Percentiles rank a stretch among this genome's conserved stretches.
These are phyloP conservation scores for Medicago truncatula DNA, from an alignment of 306 rosid genomes.

Conservation along the genomic window MtrunA17r5.0-ANR NC_053042.1:34798501-34799000, in stretches of 20 bases:
- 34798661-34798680: neutral
- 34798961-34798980: constrained; percentile 50
- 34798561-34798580: neutral
- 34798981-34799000: constrained; percentile 62
- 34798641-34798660: neutral
- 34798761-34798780: constrained; percentile 15
- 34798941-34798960: constrained; percentile 51
- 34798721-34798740: neutral
- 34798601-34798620: neutral
- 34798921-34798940: constrained; percentile 49
- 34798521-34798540: neutral
- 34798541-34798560: neutral
- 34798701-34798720: constrained; percentile 2
- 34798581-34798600: neutral
- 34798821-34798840: constrained; percentile 33
- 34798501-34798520: neutral
- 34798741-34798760: constrained; percentile 18
- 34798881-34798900: neutral
- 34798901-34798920: constrained; percentile 52
- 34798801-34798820: constrained; percentile 16
- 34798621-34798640: neutral
- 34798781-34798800: constrained; percentile 20
- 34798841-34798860: constrained; percentile 19
- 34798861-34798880: constrained; percentile 18
- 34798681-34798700: neutral